Conservation (phyloP, 768 basidiomycete species). For the Lentinula edodes region DNA sequence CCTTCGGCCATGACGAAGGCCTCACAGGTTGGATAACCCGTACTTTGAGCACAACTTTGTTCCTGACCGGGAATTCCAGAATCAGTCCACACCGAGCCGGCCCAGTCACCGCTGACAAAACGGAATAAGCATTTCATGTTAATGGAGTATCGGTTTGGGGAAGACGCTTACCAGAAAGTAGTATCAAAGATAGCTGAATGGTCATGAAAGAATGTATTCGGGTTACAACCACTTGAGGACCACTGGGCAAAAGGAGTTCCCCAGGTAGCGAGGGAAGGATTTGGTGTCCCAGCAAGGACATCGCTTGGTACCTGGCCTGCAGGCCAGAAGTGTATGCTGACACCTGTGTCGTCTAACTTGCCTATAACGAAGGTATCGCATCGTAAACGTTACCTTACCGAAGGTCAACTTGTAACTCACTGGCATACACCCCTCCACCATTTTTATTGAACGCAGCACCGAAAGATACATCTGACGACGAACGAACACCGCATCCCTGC, state of each 20-base stretch:
- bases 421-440: conserved; percentile 86
- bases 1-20: conserved; percentile 74
- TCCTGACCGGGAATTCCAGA: conserved; percentile 80
- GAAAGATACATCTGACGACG: conserved; percentile 55
- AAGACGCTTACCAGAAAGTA: conserved; percentile 63
- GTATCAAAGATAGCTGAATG: conserved; percentile 83
- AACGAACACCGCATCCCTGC: conserved; percentile 72
- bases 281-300: conserved; percentile 65
- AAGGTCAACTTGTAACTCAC: conserved; percentile 39
- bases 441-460: conserved; percentile 84
- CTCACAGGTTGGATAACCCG: conserved; percentile 77
- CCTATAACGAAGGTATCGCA: conserved; percentile 29
- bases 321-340: conserved; percentile 80
- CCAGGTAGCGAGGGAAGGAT: conserved; percentile 61
- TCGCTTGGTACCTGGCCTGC: conserved; percentile 71
- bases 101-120: conserved; percentile 77
- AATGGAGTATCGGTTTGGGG: conserved; percentile 11
- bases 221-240: conserved; percentile 70
- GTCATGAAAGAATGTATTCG: conserved; percentile 71
- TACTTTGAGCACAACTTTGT: conserved; percentile 78
- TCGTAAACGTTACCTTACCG: conserved; percentile 1
- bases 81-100: conserved; percentile 67
- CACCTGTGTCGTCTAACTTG: conserved; percentile 73
- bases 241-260: conserved; percentile 73
- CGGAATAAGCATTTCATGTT: neutral